Base-by-base conservation (phyloP, 1,284 basidiomycete species). In the Ganoderma sinense region DNA sequence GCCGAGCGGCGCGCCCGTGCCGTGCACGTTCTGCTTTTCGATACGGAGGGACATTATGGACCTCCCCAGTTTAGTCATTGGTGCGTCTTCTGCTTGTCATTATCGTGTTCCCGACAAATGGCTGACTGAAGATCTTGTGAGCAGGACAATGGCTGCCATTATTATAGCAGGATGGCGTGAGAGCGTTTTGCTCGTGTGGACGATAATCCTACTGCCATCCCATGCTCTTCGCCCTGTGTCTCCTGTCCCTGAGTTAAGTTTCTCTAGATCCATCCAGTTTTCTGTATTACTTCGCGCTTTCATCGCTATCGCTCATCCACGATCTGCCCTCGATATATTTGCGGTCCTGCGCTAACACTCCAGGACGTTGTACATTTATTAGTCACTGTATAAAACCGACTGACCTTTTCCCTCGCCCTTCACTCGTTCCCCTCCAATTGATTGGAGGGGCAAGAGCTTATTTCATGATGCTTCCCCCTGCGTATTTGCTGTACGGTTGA, bases 21-120 rank as follows among this genome's bases (percentile, higher is more conserved):
- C 93, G 62, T 91, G 95, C 70, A 93, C 96, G 41, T 96, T 97
- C 82, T 97, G 95, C 81, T 97, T 97, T 80, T 96, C 95, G 63
- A 96, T 98, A 78, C 88, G 95, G 74, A 85, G 96, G 73, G 96
- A 98, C 80, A 88, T 97, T 62, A 96, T 96, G 81, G 93, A 94
- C 82, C 82, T 95, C 67, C 95, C 95, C 2, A 94, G 92, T 79
- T 88, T 96, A 69, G 91, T 97, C 65, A 96, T 97, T 74, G 95
- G 95, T 89, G 71, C 62, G 82, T 74, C 41, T 39, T 29, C 41
- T 16, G 1, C n/a, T 51, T 13, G 10, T n/a, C 20, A 14, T 31
- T 41, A 4, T 16, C 16, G 56, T 31, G 61, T 26, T 53, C 16
- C 18, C 63, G 40, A 33, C 23, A 23, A 13, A 2, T 13, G 48